Percentiles rank a stretch among this genome's conserved stretches.
Evolutionary conservation across 1,139 yeast genomes (phyloP).

Genomic region (Dujonia santamariae): DNA sequence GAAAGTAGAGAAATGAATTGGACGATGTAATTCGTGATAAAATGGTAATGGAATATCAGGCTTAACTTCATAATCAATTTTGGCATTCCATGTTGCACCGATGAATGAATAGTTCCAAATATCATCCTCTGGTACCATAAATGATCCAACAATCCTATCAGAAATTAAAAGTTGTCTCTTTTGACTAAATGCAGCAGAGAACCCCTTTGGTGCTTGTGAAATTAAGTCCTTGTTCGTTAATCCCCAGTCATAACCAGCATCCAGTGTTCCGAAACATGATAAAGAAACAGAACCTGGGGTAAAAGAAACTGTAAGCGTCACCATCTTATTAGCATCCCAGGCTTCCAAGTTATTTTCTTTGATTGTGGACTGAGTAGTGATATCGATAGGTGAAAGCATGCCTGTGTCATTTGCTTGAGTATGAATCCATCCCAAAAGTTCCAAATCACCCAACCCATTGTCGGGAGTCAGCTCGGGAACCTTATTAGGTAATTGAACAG

Average conservation of each 20-base stretch:
- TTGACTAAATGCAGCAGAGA: constrained; percentile 54
- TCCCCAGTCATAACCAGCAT: constrained; percentile 82
- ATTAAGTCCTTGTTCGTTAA: constrained; percentile 53
- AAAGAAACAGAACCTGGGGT: constrained; percentile 85
- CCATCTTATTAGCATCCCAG: constrained; percentile 33
- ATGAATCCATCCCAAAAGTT: constrained; percentile 79
- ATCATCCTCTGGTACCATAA: constrained; percentile 79
- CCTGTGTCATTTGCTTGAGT: constrained; percentile 55
- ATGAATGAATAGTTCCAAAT: constrained; percentile 91
- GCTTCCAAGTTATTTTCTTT: constrained; percentile 25
- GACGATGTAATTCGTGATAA: constrained; percentile 84
- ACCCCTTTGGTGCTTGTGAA: constrained; percentile 60
- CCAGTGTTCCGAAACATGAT: constrained; percentile 58
- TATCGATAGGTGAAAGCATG: constrained; percentile 66
- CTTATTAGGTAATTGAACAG: constrained; percentile 58
- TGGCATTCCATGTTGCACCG: constrained; percentile 78
- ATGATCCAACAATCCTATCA: constrained; percentile 75
- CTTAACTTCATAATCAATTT: constrained; percentile 60
- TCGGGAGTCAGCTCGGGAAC: constrained; percentile 40
- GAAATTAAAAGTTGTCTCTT: constrained; percentile 73
- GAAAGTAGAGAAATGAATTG: constrained; percentile 79
- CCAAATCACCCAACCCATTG: constrained; percentile 41
- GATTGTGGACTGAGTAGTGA: constrained; percentile 57
- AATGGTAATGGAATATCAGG: constrained; percentile 78
- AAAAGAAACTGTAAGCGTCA: constrained; percentile 66